Percentiles rank a stretch among this genome's conserved stretches.
Conservation (phyloP, 129 eudicot genomes). For the Arctium minus region DNA sequence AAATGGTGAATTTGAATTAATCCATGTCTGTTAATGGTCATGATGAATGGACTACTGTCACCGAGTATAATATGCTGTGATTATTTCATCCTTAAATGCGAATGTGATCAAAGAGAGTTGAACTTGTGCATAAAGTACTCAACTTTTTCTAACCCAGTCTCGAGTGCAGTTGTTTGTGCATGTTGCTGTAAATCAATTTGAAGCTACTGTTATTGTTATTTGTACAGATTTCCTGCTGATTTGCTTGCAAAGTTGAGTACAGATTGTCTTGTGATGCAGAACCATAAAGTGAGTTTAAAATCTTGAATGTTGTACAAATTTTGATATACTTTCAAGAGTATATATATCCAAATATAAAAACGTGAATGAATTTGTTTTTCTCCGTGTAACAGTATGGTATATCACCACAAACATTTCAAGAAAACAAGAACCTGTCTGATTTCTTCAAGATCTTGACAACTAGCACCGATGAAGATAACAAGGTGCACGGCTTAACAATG, state of each 20-base stretch:
- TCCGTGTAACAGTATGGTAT: conserved; percentile 60
- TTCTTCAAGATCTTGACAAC: conserved; percentile 76
- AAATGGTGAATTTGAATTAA: background rate
- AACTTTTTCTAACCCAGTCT: background rate
- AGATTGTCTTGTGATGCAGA: conserved; percentile 88
- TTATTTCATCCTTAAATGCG: background rate
- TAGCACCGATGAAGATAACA: conserved; percentile 48
- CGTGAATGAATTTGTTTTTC: background rate
- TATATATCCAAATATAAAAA: background rate
- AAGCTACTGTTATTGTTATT: background rate
- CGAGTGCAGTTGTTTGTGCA: background rate
- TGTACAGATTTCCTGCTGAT: conserved; percentile 65
- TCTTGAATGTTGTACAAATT: background rate
- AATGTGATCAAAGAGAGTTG: background rate
- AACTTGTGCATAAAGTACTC: background rate
- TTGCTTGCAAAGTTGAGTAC: conserved; percentile 70
- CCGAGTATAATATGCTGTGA: too few species aligned
- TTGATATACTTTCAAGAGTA: background rate
- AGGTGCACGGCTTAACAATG: conserved; percentile 30
- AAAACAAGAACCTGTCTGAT: conserved; percentile 33
- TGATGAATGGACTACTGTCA: background rate
- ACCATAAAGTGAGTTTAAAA: conserved; percentile 51
- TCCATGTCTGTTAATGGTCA: background rate
- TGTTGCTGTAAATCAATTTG: background rate
- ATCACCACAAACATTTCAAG: conserved; percentile 69